Base-by-base conservation (phyloP, 2,329 filamentous ascomycete species). In the Alternaria sp. region DNA sequence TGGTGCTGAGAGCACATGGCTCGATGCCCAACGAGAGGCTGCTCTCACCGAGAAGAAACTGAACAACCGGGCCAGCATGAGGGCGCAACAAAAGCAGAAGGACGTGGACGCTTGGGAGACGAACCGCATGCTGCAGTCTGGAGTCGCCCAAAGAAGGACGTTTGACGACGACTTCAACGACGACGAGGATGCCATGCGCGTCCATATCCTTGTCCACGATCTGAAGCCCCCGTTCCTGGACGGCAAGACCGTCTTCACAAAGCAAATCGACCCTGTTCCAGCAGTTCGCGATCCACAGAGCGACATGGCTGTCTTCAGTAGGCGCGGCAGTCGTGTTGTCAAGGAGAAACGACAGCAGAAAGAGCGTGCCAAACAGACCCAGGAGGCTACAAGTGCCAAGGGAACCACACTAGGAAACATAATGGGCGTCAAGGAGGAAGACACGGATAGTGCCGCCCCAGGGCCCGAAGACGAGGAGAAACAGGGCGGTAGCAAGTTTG, bases 41-140 rank as follows among this genome's bases (percentile, higher is more conserved):
- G 90, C 89, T 14, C 81, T 93, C 76, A 85, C 89, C 9, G 92
- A 96, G 79, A 95, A 92, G 84, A 95, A 95, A 82, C 85, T 89
- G 5, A 89, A 86, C 54, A 89, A 86, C 71, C 85, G 88, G 4
- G 85, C 91, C 76, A 92, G 88, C 74, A 91, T 91, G 45, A 86
- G 92, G 52, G 89, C 90, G 62, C 85, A 92, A 59, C 93, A 97
- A 79, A 92, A 94, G 71, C 92, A 97, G 78, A 93, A 92, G 75
- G 95, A 99, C 75, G 93, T 95, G 44, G 95, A 99, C 80, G 94
- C 94, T 0, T 99, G 95, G 95, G 96, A 99, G 80, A 95, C 94
- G 16, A 99, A 99, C 78, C 92, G 95, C 60, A 98, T 99, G 95
- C 85, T 99, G 62, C 95, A 94, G 1, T 97, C 94, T 20, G 94